Evolutionary conservation across 768 basidiomycete species (phyloP).

Genomic region (Rhodotorula graminis): DNA sequence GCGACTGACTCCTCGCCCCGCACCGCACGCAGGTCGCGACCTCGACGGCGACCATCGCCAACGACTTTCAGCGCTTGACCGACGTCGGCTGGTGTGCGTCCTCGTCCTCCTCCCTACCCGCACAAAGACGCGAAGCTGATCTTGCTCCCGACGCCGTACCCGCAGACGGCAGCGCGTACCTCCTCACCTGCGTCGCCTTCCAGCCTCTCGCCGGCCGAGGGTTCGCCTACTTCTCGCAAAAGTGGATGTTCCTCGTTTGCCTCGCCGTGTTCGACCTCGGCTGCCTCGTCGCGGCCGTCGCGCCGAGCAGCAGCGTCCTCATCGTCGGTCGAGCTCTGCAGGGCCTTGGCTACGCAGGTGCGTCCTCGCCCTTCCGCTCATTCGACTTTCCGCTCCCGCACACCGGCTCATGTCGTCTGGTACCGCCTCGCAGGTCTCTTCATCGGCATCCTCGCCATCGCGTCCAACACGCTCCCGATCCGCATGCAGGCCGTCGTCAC

Average conservation of each 20-base stretch:
- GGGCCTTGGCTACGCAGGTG: conserved; percentile 18
- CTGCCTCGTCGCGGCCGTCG: conserved; percentile 19
- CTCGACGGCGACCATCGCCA: conserved; percentile 12
- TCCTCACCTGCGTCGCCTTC: conserved; percentile 22
- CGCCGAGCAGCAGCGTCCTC: conserved; percentile 10
- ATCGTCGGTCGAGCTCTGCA: conserved; percentile 28
- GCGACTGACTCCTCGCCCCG: too few species aligned
- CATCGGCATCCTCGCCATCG: conserved; percentile 29
- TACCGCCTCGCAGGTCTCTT: background rate
- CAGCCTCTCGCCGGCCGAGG: conserved; percentile 23
- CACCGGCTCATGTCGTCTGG: too few species aligned
- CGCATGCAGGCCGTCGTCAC: conserved; percentile 26
- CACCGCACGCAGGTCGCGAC: too few species aligned
- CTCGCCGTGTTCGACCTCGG: conserved; percentile 18
- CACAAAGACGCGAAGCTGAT: too few species aligned
- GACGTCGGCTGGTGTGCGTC: conserved; percentile 29
- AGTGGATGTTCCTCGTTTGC: conserved; percentile 11
- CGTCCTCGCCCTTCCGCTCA: background rate
- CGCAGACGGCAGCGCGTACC: conserved; percentile 17
- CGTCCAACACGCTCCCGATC: conserved; percentile 17
- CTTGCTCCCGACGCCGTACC: too few species aligned
- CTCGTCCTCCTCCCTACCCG: too few species aligned
- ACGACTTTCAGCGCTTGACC: conserved; percentile 14
- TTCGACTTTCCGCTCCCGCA: background rate
- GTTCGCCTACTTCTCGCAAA: conserved; percentile 23